A percentile compares a stretch with the other conserved stretches of the same genome.
These are phyloP conservation scores for Hanseniaspora hatyaiensis DNA, from an alignment of 805 yeast species.

Conservation along the genomic window DNA sequence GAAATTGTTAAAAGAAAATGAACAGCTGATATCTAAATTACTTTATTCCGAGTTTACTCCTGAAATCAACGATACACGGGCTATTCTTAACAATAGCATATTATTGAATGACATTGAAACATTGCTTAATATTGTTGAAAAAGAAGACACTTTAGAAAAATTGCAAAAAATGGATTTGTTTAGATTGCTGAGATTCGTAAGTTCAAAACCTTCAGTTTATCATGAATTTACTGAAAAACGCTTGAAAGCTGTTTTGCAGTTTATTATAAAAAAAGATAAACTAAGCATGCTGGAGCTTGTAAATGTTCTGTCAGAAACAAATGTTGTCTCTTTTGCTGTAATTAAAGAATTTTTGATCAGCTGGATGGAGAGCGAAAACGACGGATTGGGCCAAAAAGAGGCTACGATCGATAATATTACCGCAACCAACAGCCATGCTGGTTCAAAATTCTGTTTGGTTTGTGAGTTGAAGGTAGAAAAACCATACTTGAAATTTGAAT, in stretches of 20 bases:
- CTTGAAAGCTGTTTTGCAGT: conserved; percentile 30
- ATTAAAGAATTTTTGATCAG: conserved; percentile 57
- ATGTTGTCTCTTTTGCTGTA: conserved; percentile 57
- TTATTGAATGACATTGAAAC: conserved; percentile 19
- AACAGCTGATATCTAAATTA: conserved; percentile 39
- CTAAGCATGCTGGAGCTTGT: conserved; percentile 68
- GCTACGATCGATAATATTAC: conserved; percentile 49
- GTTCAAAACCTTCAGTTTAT: conserved; percentile 2
- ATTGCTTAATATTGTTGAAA: conserved; percentile 1
- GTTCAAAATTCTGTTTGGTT: conserved; percentile 50
- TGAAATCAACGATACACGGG: conserved; percentile 21
- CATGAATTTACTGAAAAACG: conserved; percentile 15
- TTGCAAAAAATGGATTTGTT: conserved; percentile 6
- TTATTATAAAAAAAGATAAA: conserved; percentile 40
- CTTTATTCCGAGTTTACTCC: conserved; percentile 28
- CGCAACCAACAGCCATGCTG: conserved; percentile 38
- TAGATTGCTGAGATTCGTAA: conserved; percentile 13
- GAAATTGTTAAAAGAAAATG: conserved; percentile 35
- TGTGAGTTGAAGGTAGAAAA: conserved; percentile 58
- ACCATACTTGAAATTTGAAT: conserved; percentile 74
- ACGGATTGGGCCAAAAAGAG: conserved; percentile 57
- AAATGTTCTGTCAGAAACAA: conserved; percentile 51
- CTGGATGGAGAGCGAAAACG: conserved; percentile 45
- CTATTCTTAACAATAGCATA: conserved; percentile 43
- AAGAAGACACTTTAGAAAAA: neutral